Base-by-base conservation (phyloP, 1,284 basidiomycete species). In the Xerocomus cyaneibrunnescens region DNA sequence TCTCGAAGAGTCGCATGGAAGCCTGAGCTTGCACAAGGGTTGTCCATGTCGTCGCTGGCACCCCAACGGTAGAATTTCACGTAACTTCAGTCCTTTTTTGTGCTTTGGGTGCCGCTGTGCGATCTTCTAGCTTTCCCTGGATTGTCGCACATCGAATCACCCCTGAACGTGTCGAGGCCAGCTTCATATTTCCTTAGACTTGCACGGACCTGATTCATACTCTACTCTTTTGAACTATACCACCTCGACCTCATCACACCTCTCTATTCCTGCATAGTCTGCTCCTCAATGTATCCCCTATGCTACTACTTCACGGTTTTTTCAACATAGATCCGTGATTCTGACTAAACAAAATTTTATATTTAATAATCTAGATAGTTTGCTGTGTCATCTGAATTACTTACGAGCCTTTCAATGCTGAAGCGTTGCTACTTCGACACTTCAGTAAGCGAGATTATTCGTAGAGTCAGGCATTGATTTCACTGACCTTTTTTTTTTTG, bases 1-100 rank as follows among this genome's bases (percentile, higher is more conserved):
- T 72, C 83, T 57, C 72, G 76, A 61, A 75, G 89, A 58, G 67
- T 92, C 42, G 77, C 83, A 54, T 92, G 89, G 89, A 92, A 92
- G 66, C 72, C 78, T 12, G 89, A 92, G 72, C 77, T 92, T 46
- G 80, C 81, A 17, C 85, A 89, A 68, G 89, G 82, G 44, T 73
- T 89, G 51, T 75, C 76, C 62, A 74, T 85, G 37, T 89, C 83
- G 36, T 81, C 87, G 17, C 72, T 90, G 52, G 86, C 87, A 37
- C 77, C 76, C 32, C 55, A 58, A 46, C 70, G 73, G 55, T 76
- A 71, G 58, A 66, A 34, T 47, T 44, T 45, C 28, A 45, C 45
- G 17, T 40, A 35, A 48, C 41, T 31, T 36, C 55, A 39, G 19
- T 25, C 28, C 21, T 37, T 12, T 25, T n/a, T 45, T 54, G 54